Conservation (phyloP, 805 yeast genomes). For the Candida tibetensis region DNA sequence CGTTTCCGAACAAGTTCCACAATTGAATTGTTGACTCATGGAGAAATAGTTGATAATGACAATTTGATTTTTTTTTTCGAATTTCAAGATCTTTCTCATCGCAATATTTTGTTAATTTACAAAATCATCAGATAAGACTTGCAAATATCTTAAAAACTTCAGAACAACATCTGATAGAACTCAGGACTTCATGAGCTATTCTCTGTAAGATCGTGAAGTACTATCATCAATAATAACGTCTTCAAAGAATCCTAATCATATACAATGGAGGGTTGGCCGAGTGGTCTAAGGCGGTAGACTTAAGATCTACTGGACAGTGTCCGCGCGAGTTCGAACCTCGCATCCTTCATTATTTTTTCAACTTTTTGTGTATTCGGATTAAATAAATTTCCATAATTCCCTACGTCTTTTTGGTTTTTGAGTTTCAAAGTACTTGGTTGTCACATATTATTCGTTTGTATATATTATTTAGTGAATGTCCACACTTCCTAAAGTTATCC, state of each 20-base stretch:
- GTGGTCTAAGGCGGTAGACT: conserved; percentile 50
- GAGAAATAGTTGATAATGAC: background rate
- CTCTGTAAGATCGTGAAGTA: too few relatives aligned
- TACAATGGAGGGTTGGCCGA: conserved; percentile 53
- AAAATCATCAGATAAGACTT: too few relatives aligned
- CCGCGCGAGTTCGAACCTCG: conserved; percentile 51
- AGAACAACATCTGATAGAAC: too few relatives aligned
- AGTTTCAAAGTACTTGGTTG: background rate
- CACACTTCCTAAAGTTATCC: conserved; percentile 62
- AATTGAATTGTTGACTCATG: conserved; percentile 26
- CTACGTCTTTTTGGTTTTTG: background rate
- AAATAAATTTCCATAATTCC: too few relatives aligned
- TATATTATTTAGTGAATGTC: conserved; percentile 29
- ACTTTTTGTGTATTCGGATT: background rate
- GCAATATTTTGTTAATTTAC: background rate
- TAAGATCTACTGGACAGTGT: conserved; percentile 45
- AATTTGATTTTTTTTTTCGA: too few relatives aligned
- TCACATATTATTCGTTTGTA: background rate
- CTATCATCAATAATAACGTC: too few relatives aligned
- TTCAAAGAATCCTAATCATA: too few relatives aligned
- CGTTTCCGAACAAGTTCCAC: conserved; percentile 44
- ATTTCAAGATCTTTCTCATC: background rate
- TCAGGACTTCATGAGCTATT: background rate
- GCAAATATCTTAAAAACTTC: too few relatives aligned
- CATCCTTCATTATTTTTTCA: conserved; percentile 37